Evolutionary conservation across 371 early-diverging fungal genomes (phyloP), one percentile per base, ranked within the genome.

Genomic region (Blakeslea trispora): DNA sequence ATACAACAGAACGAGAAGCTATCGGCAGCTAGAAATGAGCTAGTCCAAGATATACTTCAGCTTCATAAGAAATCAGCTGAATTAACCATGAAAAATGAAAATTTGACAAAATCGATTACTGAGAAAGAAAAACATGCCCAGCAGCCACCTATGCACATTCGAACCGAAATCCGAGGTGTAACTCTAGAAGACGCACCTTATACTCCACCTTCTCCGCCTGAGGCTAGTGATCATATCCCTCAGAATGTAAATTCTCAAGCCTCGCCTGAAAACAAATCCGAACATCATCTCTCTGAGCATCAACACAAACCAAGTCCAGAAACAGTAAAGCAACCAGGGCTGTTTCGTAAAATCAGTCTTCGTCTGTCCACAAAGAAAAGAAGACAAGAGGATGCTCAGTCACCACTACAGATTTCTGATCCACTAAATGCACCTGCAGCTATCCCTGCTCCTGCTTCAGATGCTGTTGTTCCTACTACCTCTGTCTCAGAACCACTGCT

Each of bases 301-400:
- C n/a, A n/a, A n/a, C n/a, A 18, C 44, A 6, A 43, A 3, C 28
- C 28, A 28, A 28, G 28, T 28, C 3, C 28, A 28, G 28, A 28
- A 28, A 28, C 3, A 3, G 28, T 28, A 28, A 28, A 28, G 28
- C 28, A 59, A 24, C 53, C 52, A 5, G 57, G 65, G 9, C 31
- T 65, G 0, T 65, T 65, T 49, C 45, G 65, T 31, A 60, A 65
- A 48, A 34, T 65, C 9, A 60, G 60, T 31, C 53, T 55, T 19
- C 51, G 61, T 17, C 23, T 65, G 1, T 64, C 64, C 15, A 45
- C 32, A 7, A 40, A 55, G 45, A 59, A 46, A 34, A 43, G 50
- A 50, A 63, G 62, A 42, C 62, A 43, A 17, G 5, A 45, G 8
- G 55, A 45, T 45, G 39, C 23, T 8, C 15, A 43, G 17, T 9